phyloP scores from a whole-genome alignment of 2,329 filamentous ascomycete genomes.

The Trichophyton rubrum region DNA sequence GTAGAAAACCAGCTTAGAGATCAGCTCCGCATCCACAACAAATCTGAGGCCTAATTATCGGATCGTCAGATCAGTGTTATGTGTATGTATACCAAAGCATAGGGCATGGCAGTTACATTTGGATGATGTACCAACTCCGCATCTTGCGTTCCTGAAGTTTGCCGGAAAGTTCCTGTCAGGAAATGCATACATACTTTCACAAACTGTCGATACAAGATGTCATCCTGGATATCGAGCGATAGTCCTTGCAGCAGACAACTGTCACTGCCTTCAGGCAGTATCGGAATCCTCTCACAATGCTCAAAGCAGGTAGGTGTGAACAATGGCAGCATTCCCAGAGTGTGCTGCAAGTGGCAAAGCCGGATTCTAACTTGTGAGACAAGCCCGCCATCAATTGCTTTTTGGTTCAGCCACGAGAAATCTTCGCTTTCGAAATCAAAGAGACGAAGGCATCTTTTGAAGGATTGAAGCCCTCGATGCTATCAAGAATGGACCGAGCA shows the following conservation, averaged over 20 bases:
- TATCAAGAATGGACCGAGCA: not conserved
- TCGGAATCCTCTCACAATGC: not conserved
- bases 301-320: not conserved
- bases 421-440: not conserved
- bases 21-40: not conserved
- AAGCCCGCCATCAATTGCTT: not conserved
- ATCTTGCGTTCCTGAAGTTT: too few relatives aligned
- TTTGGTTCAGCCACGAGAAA: not conserved
- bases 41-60: not conserved
- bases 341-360: not conserved
- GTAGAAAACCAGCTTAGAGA: not conserved
- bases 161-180: too few relatives aligned
- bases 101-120: not conserved
- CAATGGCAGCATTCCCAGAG: not conserved
- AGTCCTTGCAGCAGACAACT: not conserved
- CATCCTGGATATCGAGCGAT: not conserved
- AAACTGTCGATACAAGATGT: not conserved
- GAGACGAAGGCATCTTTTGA: not conserved
- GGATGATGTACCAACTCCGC: not conserved
- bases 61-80: not conserved
- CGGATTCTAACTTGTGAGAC: not conserved
- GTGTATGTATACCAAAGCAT: too few relatives aligned
- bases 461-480: not conserved
- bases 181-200: not conserved
- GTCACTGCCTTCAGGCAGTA: not conserved